Evolutionary conservation across 2,329 filamentous ascomycete species (phyloP).

Genomic region (Talaromyces islandicus): DNA sequence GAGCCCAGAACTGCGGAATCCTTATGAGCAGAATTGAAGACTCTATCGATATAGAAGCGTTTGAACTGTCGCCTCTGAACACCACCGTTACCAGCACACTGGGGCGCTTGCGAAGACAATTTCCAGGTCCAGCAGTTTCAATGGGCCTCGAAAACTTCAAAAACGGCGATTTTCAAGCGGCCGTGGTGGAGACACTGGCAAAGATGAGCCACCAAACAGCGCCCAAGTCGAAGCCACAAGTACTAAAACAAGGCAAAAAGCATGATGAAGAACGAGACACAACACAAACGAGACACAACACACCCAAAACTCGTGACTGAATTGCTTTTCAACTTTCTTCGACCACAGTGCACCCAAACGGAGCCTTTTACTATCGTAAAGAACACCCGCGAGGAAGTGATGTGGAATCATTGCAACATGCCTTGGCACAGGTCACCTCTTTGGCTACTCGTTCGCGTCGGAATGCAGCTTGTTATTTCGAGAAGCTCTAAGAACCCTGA

Average conservation of each 20-base stretch:
- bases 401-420: constrained; percentile 29
- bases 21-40: constrained; percentile 28
- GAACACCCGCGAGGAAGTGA: constrained; percentile 50
- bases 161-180: background rate
- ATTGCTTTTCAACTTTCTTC: constrained; percentile 42
- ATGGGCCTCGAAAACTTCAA: background rate
- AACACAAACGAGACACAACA: constrained; percentile 41
- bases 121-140: background rate
- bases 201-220: constrained; percentile 31
- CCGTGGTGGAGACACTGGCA: constrained; percentile 26
- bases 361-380: constrained; percentile 39
- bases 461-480: constrained; percentile 35
- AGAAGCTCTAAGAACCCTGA: background rate
- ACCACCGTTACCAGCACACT: constrained; percentile 29
- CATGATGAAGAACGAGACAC: constrained; percentile 46
- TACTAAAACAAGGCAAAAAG: constrained; percentile 32
- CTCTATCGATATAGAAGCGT: constrained; percentile 31
- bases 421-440: constrained; percentile 50
- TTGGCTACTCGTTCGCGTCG: constrained; percentile 52
- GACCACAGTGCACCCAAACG: constrained; percentile 29
- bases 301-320: constrained; percentile 50
- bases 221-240: constrained; percentile 27
- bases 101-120: constrained; percentile 29
- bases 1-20: constrained; percentile 43
- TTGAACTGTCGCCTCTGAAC: constrained; percentile 43